Conservation (phyloP, 1,284 basidiomycete genomes). For the Xanthoconium separans region DNA sequence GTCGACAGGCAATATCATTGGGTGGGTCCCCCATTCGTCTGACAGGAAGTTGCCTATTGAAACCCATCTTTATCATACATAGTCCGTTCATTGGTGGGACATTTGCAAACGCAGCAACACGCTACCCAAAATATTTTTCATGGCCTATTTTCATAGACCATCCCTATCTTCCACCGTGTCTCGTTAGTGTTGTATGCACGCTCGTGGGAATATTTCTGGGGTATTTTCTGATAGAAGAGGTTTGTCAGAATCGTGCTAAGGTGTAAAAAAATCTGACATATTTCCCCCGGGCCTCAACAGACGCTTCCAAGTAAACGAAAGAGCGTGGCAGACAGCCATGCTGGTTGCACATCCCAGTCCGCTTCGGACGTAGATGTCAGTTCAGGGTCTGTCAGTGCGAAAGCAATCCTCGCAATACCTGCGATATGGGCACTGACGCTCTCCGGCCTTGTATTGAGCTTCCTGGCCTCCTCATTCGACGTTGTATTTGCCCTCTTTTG, state of each 20-base stretch:
- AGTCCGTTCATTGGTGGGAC: conserved; percentile 61
- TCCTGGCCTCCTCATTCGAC: conserved; percentile 57
- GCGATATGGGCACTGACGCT: conserved; percentile 49
- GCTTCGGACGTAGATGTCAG: background rate
- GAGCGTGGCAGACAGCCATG: background rate
- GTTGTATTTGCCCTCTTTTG: conserved; percentile 65
- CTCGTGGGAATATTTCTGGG: conserved; percentile 41
- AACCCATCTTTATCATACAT: no score
- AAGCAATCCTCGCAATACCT: conserved; percentile 44
- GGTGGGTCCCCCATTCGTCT: conserved; percentile 27
- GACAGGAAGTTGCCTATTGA: no score
- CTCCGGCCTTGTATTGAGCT: conserved; percentile 53
- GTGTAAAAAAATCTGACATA: background rate
- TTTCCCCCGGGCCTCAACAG: conserved; percentile 22
- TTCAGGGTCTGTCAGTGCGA: conserved; percentile 21
- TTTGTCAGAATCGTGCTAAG: background rate
- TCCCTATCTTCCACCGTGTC: conserved; percentile 58
- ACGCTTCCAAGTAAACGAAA: conserved; percentile 39
- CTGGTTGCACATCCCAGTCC: background rate
- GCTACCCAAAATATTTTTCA: conserved; percentile 45
- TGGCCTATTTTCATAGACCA: conserved; percentile 42
- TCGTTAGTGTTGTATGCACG: conserved; percentile 41
- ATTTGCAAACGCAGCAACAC: conserved; percentile 52
- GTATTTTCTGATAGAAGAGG: conserved; percentile 50
- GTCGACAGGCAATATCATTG: conserved; percentile 57